A percentile compares a stretch with the other conserved stretches of the same genome.
Evolutionary conservation across 2,329 filamentous ascomycete species (phyloP).

Genomic region (Sclerotinia minor): DNA sequence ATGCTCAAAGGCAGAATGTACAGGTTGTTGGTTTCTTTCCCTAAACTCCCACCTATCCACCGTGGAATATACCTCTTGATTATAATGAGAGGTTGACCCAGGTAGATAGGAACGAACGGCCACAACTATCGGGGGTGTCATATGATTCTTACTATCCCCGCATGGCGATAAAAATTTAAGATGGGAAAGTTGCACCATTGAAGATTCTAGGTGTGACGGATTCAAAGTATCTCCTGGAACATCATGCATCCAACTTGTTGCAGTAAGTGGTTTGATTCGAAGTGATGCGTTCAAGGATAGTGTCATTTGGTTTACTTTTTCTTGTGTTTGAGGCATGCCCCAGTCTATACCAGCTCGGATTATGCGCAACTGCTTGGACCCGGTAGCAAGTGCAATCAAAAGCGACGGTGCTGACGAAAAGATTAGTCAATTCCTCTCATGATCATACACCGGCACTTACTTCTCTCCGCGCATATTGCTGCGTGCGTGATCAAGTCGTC

Average conservation of each 20-base stretch:
- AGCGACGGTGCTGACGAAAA: constrained; percentile 47
- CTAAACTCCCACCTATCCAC: constrained; percentile 80
- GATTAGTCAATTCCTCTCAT: constrained; percentile 24
- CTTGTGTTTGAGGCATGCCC: constrained; percentile 60
- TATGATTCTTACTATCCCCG: constrained; percentile 50
- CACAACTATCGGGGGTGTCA: constrained; percentile 61
- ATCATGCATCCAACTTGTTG: constrained; percentile 52
- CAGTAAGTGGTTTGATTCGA: constrained; percentile 56
- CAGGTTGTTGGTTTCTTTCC: constrained; percentile 57
- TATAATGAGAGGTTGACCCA: constrained; percentile 55
- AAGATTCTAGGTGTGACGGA: constrained; percentile 50
- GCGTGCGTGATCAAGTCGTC: constrained; percentile 81
- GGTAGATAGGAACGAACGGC: constrained; percentile 68
- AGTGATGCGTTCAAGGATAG: constrained; percentile 54
- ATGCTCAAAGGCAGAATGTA: constrained; percentile 78
- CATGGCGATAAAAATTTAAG: constrained; percentile 66
- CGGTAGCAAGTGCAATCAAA: constrained; percentile 66
- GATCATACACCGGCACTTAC: constrained; percentile 47
- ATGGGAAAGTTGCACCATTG: constrained; percentile 67
- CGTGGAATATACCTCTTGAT: constrained; percentile 68
- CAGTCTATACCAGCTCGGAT: constrained; percentile 75
- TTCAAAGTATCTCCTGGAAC: constrained; percentile 34
- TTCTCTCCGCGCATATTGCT: constrained; percentile 71
- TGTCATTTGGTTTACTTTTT: constrained; percentile 53
- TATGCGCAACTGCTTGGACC: constrained; percentile 70